Evolutionary conservation across 1,139 yeast species (phyloP).

Genomic region (Sugiyamaella novakii): DNA sequence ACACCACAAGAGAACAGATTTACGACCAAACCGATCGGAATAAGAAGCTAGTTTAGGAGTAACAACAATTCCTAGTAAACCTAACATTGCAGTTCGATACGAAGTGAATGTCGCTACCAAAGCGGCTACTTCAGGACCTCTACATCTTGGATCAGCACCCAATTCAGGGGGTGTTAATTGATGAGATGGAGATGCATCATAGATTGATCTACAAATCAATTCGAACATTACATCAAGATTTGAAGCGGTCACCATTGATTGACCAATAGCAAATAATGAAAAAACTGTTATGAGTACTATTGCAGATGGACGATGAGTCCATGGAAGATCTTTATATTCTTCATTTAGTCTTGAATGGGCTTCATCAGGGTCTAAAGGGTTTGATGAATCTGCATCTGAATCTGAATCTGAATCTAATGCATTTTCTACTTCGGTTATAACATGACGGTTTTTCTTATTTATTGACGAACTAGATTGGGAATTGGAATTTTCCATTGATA

Average conservation of each 20-base stretch:
- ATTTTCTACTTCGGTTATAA: neutral
- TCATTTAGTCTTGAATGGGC: conserved; percentile 14
- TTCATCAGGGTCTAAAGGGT: conserved; percentile 12
- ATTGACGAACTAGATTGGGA: neutral
- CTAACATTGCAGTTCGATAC: conserved; percentile 30
- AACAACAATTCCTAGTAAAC: conserved; percentile 31
- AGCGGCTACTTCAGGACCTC: conserved; percentile 32
- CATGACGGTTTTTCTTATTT: conserved; percentile 1
- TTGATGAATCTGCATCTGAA: neutral
- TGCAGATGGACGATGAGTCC: conserved; percentile 27
- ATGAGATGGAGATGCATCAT: conserved; percentile 19
- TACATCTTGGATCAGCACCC: conserved; percentile 33
- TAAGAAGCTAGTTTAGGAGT: conserved; percentile 54
- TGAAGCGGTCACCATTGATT: conserved; percentile 30
- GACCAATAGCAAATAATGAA: conserved; percentile 28
- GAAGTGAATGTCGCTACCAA: conserved; percentile 35
- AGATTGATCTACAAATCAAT: conserved; percentile 32
- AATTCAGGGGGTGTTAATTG: conserved; percentile 6
- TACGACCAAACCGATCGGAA: conserved; percentile 68
- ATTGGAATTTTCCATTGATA: neutral
- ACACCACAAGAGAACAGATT: conserved; percentile 48
- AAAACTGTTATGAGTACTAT: conserved; percentile 24
- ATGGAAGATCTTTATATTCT: conserved; percentile 22
- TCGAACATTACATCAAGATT: conserved; percentile 34
- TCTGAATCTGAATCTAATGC: conserved; percentile 1